Base-by-base conservation (phyloP, 169 alveolate genomes). In the Eimeria necatrix region DNA sequence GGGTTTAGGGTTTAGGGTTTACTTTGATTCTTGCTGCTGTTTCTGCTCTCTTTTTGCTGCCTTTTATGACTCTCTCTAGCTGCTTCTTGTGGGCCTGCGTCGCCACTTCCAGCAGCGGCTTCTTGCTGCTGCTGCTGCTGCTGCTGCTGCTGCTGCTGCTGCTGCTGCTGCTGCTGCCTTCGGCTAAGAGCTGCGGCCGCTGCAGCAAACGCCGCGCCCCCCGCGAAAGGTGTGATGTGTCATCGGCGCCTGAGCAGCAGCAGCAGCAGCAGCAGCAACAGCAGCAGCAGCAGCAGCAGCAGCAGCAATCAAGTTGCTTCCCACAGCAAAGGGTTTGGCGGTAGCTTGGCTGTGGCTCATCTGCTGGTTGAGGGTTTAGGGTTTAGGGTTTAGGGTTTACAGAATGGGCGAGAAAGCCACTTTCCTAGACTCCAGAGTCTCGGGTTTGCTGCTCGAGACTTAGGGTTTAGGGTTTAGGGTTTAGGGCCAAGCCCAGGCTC, bases 41-140 rank as follows among this genome's bases (percentile, higher is more conserved):
- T 46, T 78, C 88, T 20, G 12, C 32, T 46, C 88, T 46, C 70
- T 78, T 16, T 46, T 51, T 48, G 68, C 59, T 22, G 16, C 88
- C 68, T 3, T 49, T 48, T 4, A 78, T 18, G 1, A 78, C 88
- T 12, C 88, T 61, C 88, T 48, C 41, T 24, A 78, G 68, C 46
- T 78, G 88, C 88, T 78, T 32, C 88, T 78, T 78, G 70, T 78
- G 88, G 14, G 70, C 70, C 88, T 78, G 4, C 24, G 88, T 49
- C 1, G 88, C 88, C 4, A 78, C 88, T 9, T 78, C 88, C 41
- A 78, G 88, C 88, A 78, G 68, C 60, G 24, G 32, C 60, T 48
- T 76, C 86, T 76, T 76, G 86, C 60, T 76, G 86, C 86, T 76
- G 86, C 86, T 48, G 86, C 86, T 76, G 56, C 60, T 76, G 86